phyloP scores from a whole-genome alignment of 1,284 basidiomycete genomes.

The Pascua sp. region DNA sequence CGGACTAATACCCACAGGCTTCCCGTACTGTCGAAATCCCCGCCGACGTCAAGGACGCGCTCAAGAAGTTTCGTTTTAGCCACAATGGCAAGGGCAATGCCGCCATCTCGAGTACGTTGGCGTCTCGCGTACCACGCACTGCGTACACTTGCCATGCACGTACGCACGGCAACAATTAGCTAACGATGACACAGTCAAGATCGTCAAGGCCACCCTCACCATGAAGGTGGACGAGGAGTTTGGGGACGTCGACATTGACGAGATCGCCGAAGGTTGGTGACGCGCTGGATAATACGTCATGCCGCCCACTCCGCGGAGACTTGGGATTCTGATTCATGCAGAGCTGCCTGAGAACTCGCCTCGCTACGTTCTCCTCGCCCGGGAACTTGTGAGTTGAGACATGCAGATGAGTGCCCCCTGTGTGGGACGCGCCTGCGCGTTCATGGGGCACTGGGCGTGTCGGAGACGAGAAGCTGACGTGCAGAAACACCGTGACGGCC shows the following conservation, averaged over 20 bases:
- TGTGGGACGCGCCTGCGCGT: too few relatives aligned
- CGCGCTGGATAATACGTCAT: neutral
- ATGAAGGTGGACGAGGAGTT: slow-evolving; percentile 80
- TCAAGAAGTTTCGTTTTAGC: slow-evolving; percentile 78
- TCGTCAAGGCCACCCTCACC: slow-evolving; percentile 71
- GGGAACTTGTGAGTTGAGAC: slow-evolving; percentile 58
- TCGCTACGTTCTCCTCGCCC: slow-evolving; percentile 78
- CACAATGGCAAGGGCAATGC: slow-evolving; percentile 63
- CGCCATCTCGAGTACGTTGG: slow-evolving; percentile 59
- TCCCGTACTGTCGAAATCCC: slow-evolving; percentile 79
- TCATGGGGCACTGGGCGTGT: too few relatives aligned
- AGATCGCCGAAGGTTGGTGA: slow-evolving; percentile 71
- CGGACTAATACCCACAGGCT: slow-evolving; percentile 39
- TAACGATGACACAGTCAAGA: slow-evolving; percentile 59
- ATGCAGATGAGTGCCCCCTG: too few relatives aligned
- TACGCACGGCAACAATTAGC: neutral
- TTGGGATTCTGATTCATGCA: slow-evolving; percentile 36
- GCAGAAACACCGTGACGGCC: slow-evolving; percentile 70
- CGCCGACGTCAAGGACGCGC: slow-evolving; percentile 64
- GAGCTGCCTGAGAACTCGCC: slow-evolving; percentile 88
- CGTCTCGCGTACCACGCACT: neutral
- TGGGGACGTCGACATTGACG: slow-evolving; percentile 69
- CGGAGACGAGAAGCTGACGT: slow-evolving; percentile 1
- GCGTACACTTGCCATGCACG: neutral
- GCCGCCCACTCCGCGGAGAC: too few relatives aligned